These are phyloP conservation scores for Clathrus columnatus DNA, from an alignment of 768 basidiomycete species.

Conservation along the genomic window DNA sequence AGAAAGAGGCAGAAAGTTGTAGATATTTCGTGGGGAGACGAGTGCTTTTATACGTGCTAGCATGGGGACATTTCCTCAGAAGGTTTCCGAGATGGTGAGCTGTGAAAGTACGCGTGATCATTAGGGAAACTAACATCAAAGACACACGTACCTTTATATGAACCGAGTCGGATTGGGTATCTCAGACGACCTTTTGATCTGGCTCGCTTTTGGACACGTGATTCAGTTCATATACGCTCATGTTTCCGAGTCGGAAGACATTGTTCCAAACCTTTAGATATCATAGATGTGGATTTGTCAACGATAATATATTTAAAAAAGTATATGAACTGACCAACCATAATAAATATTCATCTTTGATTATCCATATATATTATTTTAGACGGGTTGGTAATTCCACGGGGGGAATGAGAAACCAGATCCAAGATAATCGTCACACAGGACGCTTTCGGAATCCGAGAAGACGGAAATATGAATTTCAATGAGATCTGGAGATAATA, in stretches of 20 bases:
- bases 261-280: too few species aligned
- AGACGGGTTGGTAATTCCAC: background rate
- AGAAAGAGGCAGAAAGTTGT: background rate
- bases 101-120: constrained; percentile 5
- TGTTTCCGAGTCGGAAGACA: background rate
- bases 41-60: background rate
- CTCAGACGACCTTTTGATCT: background rate
- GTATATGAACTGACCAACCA: too few species aligned
- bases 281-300: too few species aligned
- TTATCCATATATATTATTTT: too few species aligned
- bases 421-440: too few species aligned
- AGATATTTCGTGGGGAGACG: background rate
- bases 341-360: too few species aligned
- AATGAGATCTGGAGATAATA: too few species aligned
- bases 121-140: background rate
- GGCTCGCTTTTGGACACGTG: background rate
- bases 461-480: too few species aligned
- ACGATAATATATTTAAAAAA: too few species aligned
- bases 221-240: too few species aligned
- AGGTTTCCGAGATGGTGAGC: background rate
- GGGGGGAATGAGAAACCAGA: background rate
- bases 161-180: background rate
- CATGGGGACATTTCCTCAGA: background rate
- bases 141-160: background rate
- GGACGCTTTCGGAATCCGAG: background rate